Base-by-base conservation (phyloP, 352 stramenopile genomes). In the Globisporangium polare region DNA sequence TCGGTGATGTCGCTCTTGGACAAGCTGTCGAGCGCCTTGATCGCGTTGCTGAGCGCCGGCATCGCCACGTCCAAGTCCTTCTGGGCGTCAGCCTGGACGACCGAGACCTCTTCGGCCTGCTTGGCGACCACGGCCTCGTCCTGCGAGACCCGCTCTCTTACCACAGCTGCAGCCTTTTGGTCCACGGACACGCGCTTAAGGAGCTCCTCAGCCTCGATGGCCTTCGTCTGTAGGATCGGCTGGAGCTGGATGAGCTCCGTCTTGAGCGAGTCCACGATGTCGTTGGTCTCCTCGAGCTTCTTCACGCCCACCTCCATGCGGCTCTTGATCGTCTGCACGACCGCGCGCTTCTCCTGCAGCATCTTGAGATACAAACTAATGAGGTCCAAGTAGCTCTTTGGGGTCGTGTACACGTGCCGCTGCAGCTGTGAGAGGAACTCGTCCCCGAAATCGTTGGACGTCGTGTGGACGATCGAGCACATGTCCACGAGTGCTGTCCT, bases 341-440 rank as follows among this genome's bases (percentile, higher is more conserved):
- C 72, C 0, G 68, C 77, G 20, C 91, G 85, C 46, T 97, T 93
- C 60, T 96, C 80, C 18, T 90, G 75, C 2, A 98, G 78, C 89
- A 98, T 96, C 49, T 87, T 95, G 20, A 93, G 74, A 62, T 98
- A 98, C 54, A 98, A 67, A 13, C 88, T 77, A 63, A 98, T 98
- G n/a, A 98, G 76, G 67, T 98, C 95, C 24, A 98, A 64, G 63
- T 98, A 98, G n/a, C 74, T 94, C 66, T 98, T 98, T 0, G 95
- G 95, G 3, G 95, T 98, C n/a, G 92, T 98, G 77, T 98, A 98
- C 51, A 98, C 91, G 41, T 93, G 78, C 12, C 95, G 77, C 54
- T 95, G 78, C 22, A 98, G 66, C 59, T 98, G 89, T 2, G 82
- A 74, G 35, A 94, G 90, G 64, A 98, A 98, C 18, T 80, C 66